Percentiles rank a stretch among this genome's conserved stretches.
phyloP scores from a whole-genome alignment of 306 rosid species.

The Delonix regia region DNA sequence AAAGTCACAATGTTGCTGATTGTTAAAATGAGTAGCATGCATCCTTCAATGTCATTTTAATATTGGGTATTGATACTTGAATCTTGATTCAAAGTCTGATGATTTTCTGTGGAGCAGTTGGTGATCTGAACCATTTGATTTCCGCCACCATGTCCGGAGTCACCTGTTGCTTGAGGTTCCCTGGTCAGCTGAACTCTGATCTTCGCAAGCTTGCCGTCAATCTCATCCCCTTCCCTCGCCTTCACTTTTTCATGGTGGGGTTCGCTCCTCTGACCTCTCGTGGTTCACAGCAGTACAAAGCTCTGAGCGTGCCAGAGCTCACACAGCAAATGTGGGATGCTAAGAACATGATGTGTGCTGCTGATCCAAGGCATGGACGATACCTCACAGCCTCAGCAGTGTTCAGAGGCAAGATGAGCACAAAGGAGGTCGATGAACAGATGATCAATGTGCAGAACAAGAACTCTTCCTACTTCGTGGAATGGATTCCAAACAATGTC shows the following conservation, averaged over 20 bases:
- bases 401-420: slow-evolving; percentile 78
- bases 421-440: slow-evolving; percentile 74
- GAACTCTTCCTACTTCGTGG: slow-evolving; percentile 72
- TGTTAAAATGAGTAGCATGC: too few species aligned
- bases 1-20: too few species aligned
- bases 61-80: background rate
- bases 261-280: slow-evolving; percentile 79
- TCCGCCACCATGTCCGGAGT: slow-evolving; percentile 80
- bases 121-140: slow-evolving; percentile 72
- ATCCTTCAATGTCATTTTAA: too few species aligned
- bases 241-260: slow-evolving; percentile 78
- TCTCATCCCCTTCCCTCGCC: slow-evolving; percentile 76
- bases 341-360: slow-evolving; percentile 81
- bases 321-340: slow-evolving; percentile 83
- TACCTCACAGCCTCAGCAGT: slow-evolving; percentile 69
- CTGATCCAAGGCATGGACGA: slow-evolving; percentile 73
- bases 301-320: slow-evolving; percentile 66
- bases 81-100: background rate
- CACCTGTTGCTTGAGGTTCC: slow-evolving; percentile 71
- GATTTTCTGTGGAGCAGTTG: slow-evolving; percentile 43
- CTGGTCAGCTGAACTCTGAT: slow-evolving; percentile 74
- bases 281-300: slow-evolving; percentile 64
- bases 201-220: slow-evolving; percentile 69
- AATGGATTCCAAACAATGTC: slow-evolving; percentile 78
- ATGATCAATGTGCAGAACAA: slow-evolving; percentile 77